These are phyloP conservation scores for Penicilliopsis zonata DNA, from an alignment of 495 filamentous ascomycete genomes.

Conservation along the genomic window DNA sequence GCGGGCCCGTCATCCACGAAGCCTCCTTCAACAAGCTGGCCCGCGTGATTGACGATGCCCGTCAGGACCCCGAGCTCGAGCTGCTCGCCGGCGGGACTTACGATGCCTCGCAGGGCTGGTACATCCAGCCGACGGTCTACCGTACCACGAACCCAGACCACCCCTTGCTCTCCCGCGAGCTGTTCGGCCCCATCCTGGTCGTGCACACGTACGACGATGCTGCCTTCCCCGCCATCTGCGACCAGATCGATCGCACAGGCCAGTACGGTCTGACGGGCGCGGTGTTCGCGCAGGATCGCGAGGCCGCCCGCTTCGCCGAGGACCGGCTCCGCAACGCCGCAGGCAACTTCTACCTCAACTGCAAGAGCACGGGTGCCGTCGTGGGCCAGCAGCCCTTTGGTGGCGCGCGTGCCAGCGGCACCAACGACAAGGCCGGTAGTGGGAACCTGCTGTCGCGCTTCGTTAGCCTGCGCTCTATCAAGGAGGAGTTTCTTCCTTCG, in stretches of 20 bases:
- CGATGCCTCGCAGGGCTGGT: conserved; percentile 50
- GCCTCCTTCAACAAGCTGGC: conserved; percentile 41
- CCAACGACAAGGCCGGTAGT: conserved; percentile 87
- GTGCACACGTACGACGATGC: conserved; percentile 48
- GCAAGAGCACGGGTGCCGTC: conserved; percentile 84
- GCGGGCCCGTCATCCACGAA: conserved; percentile 44
- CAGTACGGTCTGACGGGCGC: conserved; percentile 73
- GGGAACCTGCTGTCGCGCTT: conserved; percentile 63
- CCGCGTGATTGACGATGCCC: conserved; percentile 48
- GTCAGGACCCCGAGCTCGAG: conserved; percentile 49
- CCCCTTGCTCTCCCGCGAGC: conserved; percentile 46
- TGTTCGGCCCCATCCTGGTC: conserved; percentile 52
- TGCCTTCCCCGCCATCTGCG: conserved; percentile 36
- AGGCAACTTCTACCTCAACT: conserved; percentile 90
- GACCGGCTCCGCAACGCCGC: conserved; percentile 64
- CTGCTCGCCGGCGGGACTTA: conserved; percentile 47
- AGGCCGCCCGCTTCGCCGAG: conserved; percentile 54
- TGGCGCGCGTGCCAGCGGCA: conserved; percentile 73
- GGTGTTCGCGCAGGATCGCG: conserved; percentile 64
- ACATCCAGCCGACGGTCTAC: conserved; percentile 58
- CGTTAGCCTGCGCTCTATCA: conserved; percentile 73
- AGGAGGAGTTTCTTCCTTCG: conserved; percentile 74
- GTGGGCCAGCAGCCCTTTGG: conserved; percentile 91
- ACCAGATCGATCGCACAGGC: conserved; percentile 50
- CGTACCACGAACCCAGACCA: conserved; percentile 51